Evolutionary conservation across 139 green algal genomes (phyloP).

Genomic region (Ettlia oleoabundans): DNA sequence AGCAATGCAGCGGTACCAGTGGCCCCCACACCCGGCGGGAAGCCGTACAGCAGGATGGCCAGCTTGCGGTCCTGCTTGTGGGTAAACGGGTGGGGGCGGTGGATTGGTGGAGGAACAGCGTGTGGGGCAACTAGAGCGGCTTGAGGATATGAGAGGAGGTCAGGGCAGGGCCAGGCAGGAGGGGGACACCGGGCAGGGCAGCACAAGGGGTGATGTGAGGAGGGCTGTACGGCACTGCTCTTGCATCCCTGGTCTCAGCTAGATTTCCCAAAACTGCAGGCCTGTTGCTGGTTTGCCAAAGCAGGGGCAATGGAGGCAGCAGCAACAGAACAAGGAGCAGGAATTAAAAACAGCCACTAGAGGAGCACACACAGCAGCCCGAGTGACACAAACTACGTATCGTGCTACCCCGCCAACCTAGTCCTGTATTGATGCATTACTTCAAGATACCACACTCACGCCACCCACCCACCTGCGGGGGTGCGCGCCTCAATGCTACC

Average conservation of each 20-base stretch:
- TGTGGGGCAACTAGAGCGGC: neutral
- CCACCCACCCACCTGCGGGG: constrained; percentile 24
- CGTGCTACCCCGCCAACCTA: too few species aligned
- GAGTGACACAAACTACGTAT: neutral
- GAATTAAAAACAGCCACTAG: too few species aligned
- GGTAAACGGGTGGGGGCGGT: neutral
- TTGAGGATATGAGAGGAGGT: neutral
- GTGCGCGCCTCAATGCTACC: constrained; percentile 62
- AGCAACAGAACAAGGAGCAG: too few species aligned
- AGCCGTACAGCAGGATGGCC: constrained; percentile 92
- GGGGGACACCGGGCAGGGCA: neutral
- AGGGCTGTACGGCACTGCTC: neutral
- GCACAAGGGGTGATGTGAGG: neutral
- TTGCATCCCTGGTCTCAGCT: neutral
- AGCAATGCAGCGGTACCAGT: constrained; percentile 95
- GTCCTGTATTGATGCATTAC: too few species aligned
- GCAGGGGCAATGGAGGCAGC: neutral
- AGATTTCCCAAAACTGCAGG: too few species aligned
- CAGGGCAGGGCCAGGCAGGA: neutral
- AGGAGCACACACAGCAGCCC: too few species aligned
- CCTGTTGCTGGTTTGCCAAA: too few species aligned
- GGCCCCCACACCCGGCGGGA: constrained; percentile 95
- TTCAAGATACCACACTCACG: neutral
- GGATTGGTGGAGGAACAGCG: neutral
- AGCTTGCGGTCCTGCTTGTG: constrained; percentile 71